These are phyloP conservation scores for Pestalotiopsis sp. DNA, from an alignment of 2,329 filamentous ascomycete species.

Conservation along the genomic window DNA sequence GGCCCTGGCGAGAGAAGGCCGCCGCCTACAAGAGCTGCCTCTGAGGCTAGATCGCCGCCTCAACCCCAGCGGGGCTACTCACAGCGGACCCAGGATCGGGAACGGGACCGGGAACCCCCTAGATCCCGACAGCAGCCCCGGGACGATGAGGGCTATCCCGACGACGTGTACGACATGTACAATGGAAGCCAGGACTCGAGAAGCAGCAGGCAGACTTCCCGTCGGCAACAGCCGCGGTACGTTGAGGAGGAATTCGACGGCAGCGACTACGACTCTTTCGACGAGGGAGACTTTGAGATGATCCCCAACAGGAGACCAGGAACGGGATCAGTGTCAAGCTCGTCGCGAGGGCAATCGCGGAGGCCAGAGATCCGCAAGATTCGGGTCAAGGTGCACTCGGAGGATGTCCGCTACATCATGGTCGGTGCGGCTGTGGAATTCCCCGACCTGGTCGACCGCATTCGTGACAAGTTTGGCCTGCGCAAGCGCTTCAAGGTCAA, in stretches of 20 bases:
- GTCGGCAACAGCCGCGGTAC: constrained; percentile 59
- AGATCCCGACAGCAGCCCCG: constrained; percentile 38
- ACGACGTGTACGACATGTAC: constrained; percentile 72
- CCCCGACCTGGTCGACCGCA: constrained; percentile 74
- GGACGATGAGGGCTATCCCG: constrained; percentile 67
- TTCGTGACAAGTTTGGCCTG: constrained; percentile 86
- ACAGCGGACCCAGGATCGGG: constrained; percentile 34
- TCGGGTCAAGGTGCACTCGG: constrained; percentile 87
- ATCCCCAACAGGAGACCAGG: constrained; percentile 57
- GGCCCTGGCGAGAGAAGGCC: constrained; percentile 25
- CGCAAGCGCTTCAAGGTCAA: constrained; percentile 84
- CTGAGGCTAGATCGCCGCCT: constrained; percentile 49
- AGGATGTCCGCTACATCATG: constrained; percentile 93
- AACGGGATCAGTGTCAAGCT: constrained; percentile 49
- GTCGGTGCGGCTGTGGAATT: constrained; percentile 74
- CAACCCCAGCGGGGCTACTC: constrained; percentile 46
- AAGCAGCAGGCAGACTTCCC: constrained; percentile 41
- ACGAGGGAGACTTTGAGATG: constrained; percentile 82
- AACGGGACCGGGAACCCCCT: constrained; percentile 13
- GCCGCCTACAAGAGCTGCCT: constrained; percentile 37
- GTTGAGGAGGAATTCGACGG: constrained; percentile 80
- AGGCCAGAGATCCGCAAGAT: constrained; percentile 75
- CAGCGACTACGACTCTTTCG: constrained; percentile 74
- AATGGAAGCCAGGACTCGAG: constrained; percentile 43
- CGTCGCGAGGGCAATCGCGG: constrained; percentile 57